Evolutionary conservation across 176 grass and related monocot species (phyloP), one percentile per base, ranked within the genome.

Genomic region (Phoenix dactylifera): DNA sequence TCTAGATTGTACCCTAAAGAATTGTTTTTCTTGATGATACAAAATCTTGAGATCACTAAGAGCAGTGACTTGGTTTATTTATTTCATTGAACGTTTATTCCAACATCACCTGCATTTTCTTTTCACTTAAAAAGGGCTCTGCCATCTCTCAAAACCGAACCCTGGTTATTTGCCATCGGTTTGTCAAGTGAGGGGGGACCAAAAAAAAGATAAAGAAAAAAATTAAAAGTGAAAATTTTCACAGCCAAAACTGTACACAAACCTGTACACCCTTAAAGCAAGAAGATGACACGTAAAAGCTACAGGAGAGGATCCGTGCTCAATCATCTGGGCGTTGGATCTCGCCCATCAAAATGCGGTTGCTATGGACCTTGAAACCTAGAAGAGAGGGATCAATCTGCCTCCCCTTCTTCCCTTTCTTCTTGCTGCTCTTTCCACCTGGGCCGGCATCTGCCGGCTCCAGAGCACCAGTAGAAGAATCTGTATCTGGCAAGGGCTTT

Each of bases 301-400:
- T 16, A 16, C 7, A 10, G 2, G 32, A 35, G 32, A 63, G 5
- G n/a, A 4, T 16, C 32, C 18, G 20, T 49, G 20, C 22, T 65
- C 64, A 90, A 66, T 98, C 94, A 51, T 92, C 88, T 9, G 69
- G 82, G 48, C 94, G 84, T 50, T 89, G 82, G 59, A 98, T 98
- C 81, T 98, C 88, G 4, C 94, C 94, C 94, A 92, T 98, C 88
- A 98, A 81, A 60, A 93, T 93, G 62, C 94, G 81, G 67, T 98
- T 98, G 65, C 94, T 98, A 73, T 98, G 94, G 70, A 98, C 84
- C 66, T 98, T 98, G 77, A 98, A 98, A 26, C 94, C 94, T 3
- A 98, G 76, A 65, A 98, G 94, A 30, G 94, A 91, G 9, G 94
- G 94, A 69, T 98, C 94, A 16, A 98, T 98, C 57, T 98, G 88